Evolutionary conservation across 257 asterid genomes (phyloP), one percentile per base, ranked within the genome.

Genomic region (Solanum ossicruentum): DNA sequence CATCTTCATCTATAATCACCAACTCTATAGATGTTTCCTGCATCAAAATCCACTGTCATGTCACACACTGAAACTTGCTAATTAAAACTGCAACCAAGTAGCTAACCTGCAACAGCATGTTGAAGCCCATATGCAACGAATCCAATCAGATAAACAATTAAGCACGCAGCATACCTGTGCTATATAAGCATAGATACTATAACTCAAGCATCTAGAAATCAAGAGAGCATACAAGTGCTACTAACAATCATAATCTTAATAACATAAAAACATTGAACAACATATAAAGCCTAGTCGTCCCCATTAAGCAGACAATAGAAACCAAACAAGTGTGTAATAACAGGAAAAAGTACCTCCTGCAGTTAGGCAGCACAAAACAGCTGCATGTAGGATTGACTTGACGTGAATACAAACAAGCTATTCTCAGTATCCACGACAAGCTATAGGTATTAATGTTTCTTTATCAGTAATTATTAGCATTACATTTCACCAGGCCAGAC

Each of bases 1-100:
- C 99, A 88, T 92, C 98, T 77, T 89, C 94, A 88, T 91, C 99
- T 65, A 95, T 88, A 82, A 89, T 87, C 89, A 91, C 98, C 88
- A 96, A 89, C 90, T 96, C 99, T 84, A 95, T 89, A 65, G 98
- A 94, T 61, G 97, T 92, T 88, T 97, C 99, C 99, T 97, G 92
- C 83, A 91, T 89, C 70, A 89, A 85, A 85, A 55, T 83, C 54
- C 65, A 23, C 39, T 28, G 55, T 80, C 86, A 56, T 41, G 70
- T 12, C 71, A 81, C 80, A 85, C 70, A 84, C 18, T 10, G 80
- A 69, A 45, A 20, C 84, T 63, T 43, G 17, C 43, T 12, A 87
- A 49, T 45, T 72, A 61, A 56, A 12, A 49, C 78, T 39, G 61
- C 15, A 72, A 66, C 23, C 36, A n/a, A 58, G 77, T 45, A 83